These are phyloP conservation scores for Huiozyma sinensis DNA, from an alignment of 805 yeast genomes.

Conservation along the genomic window DNA sequence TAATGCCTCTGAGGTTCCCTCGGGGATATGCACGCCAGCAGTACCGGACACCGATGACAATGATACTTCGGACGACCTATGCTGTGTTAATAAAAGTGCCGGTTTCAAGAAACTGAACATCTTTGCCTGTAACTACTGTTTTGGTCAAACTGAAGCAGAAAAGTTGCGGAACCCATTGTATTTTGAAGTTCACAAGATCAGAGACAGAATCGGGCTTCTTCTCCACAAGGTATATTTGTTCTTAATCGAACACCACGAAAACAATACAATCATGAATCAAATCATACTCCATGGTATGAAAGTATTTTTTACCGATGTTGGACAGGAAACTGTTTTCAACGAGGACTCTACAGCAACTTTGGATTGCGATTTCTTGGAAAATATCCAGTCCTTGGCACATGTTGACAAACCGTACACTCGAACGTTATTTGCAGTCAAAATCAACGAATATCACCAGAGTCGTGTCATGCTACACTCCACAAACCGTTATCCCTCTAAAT, in stretches of 20 bases:
- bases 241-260: slow-evolving; percentile 41
- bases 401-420: slow-evolving; percentile 66
- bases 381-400: slow-evolving; percentile 52
- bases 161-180: slow-evolving; percentile 36
- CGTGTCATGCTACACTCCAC: slow-evolving; percentile 65
- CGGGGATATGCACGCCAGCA: slow-evolving; percentile 29
- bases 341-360: slow-evolving; percentile 44
- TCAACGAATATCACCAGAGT: slow-evolving; percentile 64
- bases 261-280: slow-evolving; percentile 53
- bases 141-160: slow-evolving; percentile 41
- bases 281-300: slow-evolving; percentile 53
- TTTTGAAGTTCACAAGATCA: slow-evolving; percentile 44
- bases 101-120: slow-evolving; percentile 46
- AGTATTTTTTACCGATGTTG: slow-evolving; percentile 74
- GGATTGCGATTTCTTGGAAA: slow-evolving; percentile 45
- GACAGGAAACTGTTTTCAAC: slow-evolving; percentile 55
- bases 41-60: slow-evolving; percentile 33
- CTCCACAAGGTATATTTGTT: slow-evolving; percentile 48
- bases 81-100: neutral
- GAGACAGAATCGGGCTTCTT: slow-evolving; percentile 48
- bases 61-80: slow-evolving; percentile 40
- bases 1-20: slow-evolving; percentile 30
- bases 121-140: slow-evolving; percentile 54
- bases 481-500: slow-evolving; percentile 53
- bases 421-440: slow-evolving; percentile 59